Conservation (phyloP, 2,329 filamentous ascomycete species). For the Metarhizium humberi region DNA sequence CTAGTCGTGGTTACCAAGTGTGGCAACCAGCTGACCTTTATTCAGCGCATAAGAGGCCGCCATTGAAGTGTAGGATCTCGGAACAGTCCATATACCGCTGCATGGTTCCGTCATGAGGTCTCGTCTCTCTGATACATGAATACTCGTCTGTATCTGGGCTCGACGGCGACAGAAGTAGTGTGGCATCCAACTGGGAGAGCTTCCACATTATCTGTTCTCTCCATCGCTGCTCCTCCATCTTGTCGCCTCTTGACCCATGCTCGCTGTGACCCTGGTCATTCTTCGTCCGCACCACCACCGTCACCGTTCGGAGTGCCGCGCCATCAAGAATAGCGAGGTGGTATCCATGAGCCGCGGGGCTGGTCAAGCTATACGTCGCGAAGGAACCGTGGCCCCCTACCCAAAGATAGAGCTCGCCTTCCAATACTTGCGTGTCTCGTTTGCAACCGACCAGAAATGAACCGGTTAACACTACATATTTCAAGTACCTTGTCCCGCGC, state of each 20-base stretch:
- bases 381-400: not conserved
- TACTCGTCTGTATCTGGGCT: not conserved
- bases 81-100: conserved; percentile 6
- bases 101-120: conserved; percentile 10
- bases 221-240: not conserved
- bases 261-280: conserved; percentile 7
- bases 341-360: conserved; percentile 1
- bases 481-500: not conserved
- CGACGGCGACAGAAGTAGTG: not conserved
- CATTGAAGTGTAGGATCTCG: not conserved
- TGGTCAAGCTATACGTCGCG: not conserved
- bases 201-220: not conserved
- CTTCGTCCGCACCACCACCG: conserved; percentile 6
- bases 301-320: conserved; percentile 6
- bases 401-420: not conserved
- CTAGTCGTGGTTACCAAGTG: not conserved
- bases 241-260: conserved; percentile 4
- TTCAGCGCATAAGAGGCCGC: not conserved
- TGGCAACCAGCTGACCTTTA: not conserved
- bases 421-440: not conserved
- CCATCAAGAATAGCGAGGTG: conserved; percentile 5
- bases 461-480: not conserved
- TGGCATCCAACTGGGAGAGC: conserved; percentile 1
- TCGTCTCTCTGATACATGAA: not conserved
- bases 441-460: not conserved